phyloP scores from a whole-genome alignment of 352 stramenopile genomes.

The Albugo candida region DNA sequence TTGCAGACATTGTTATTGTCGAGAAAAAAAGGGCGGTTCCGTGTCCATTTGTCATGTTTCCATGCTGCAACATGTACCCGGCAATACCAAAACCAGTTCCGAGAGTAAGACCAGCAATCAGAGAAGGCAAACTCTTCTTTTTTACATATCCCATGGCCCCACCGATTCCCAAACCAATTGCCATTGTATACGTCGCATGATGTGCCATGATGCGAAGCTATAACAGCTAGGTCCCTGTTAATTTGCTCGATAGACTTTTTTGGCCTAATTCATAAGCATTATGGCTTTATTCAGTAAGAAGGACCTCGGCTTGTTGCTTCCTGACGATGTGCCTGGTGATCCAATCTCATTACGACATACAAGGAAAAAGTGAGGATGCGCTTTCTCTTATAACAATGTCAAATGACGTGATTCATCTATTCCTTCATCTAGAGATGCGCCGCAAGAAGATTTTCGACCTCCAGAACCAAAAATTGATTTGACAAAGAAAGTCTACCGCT shows the following conservation, averaged over 20 bases:
- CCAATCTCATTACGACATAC: conserved; percentile 65
- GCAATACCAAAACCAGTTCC: conserved; percentile 59
- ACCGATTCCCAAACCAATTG: conserved; percentile 31
- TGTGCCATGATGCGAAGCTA: conserved; percentile 30
- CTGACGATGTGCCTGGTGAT: conserved; percentile 59
- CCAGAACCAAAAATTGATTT: conserved; percentile 63
- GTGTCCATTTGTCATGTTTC: conserved; percentile 68
- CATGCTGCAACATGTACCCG: conserved; percentile 59
- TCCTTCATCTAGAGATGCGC: conserved; percentile 22
- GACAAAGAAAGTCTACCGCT: conserved; percentile 64
- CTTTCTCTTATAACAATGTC: not conserved
- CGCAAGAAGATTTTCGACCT: conserved; percentile 39
- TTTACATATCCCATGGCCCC: conserved; percentile 65
- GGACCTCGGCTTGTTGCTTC: conserved; percentile 59
- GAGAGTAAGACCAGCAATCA: conserved; percentile 63
- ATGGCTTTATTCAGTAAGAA: conserved; percentile 82
- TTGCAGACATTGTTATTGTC: conserved; percentile 68
- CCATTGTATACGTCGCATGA: conserved; percentile 75
- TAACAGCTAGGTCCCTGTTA: no score
- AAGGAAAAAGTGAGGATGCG: conserved; percentile 20
- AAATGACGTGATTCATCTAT: no score
- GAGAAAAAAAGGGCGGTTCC: conserved; percentile 59
- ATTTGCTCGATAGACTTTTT: no score
- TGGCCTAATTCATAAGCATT: no score
- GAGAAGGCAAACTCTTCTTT: conserved; percentile 57